These are phyloP conservation scores for Coemansia sp. DNA, from an alignment of 192 early-diverging fungal genomes.

Conservation along the genomic window DNA sequence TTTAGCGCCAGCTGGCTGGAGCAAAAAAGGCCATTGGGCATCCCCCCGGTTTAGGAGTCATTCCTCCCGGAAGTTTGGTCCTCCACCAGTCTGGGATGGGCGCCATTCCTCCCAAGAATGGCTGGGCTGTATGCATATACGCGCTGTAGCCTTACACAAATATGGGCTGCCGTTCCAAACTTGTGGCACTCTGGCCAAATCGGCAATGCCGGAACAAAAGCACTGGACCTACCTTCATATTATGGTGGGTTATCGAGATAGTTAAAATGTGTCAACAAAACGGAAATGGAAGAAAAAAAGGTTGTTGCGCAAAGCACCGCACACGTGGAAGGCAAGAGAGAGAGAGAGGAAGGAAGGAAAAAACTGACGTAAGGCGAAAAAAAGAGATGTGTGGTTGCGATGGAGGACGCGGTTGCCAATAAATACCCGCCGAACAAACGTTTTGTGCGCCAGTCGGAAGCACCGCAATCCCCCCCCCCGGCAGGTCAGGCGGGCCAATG, in stretches of 20 bases:
- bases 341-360: not conserved
- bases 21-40: too few species aligned
- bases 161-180: not conserved
- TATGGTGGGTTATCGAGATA: conserved; percentile 4
- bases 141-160: too few species aligned
- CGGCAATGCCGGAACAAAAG: not conserved
- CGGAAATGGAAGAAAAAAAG: conserved; percentile 1
- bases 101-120: too few species aligned
- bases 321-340: conserved; percentile 1
- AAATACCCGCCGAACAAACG: conserved; percentile 7
- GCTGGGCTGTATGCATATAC: too few species aligned
- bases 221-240: conserved; percentile 27
- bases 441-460: not conserved
- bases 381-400: not conserved
- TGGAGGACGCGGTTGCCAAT: conserved; percentile 1
- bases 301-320: conserved; percentile 31
- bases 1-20: too few species aligned
- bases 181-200: not conserved
- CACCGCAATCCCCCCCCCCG: not conserved
- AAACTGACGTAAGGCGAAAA: conserved; percentile 6
- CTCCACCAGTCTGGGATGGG: too few species aligned
- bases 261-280: not conserved
- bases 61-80: too few species aligned
- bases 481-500: conserved; percentile 5
- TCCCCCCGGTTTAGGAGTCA: too few species aligned